Evolutionary conservation across 495 filamentous ascomycete genomes (phyloP).

Genomic region (Neurospora sp.): DNA sequence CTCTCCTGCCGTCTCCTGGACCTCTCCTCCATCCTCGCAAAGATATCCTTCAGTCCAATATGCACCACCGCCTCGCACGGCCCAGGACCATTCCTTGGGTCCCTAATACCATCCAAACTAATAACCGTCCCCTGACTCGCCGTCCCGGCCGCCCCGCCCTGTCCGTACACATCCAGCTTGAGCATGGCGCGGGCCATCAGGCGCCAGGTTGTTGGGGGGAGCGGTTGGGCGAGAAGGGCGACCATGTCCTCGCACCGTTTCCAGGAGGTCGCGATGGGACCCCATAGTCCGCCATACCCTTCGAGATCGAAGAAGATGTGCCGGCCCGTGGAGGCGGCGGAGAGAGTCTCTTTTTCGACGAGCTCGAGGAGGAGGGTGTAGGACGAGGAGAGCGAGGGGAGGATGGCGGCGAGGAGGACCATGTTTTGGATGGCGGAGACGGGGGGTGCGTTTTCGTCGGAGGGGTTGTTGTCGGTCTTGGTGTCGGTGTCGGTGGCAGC

Average conservation of each 20-base stretch:
- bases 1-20: constrained; percentile 28
- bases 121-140: neutral
- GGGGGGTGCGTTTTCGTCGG: constrained; percentile 10
- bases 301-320: constrained; percentile 32
- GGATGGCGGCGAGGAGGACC: constrained; percentile 55
- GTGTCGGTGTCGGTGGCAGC: neutral
- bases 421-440: constrained; percentile 47
- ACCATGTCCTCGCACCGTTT: neutral
- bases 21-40: constrained; percentile 39
- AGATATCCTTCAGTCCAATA: constrained; percentile 40
- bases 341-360: constrained; percentile 32
- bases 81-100: neutral
- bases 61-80: constrained; percentile 1
- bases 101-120: neutral
- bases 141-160: constrained; percentile 12
- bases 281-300: constrained; percentile 39
- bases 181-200: constrained; percentile 39
- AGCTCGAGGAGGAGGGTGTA: constrained; percentile 39
- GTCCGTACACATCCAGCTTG: constrained; percentile 43
- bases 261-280: constrained; percentile 4
- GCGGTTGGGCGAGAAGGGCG: constrained; percentile 16
- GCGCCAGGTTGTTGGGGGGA: constrained; percentile 42
- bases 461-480: constrained; percentile 21
- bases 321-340: constrained; percentile 26
- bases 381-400: constrained; percentile 51